A percentile compares a stretch with the other conserved stretches of the same genome.
Evolutionary conservation across 73 alveolate species (phyloP).

Genomic region (Breviolum minutum): DNA sequence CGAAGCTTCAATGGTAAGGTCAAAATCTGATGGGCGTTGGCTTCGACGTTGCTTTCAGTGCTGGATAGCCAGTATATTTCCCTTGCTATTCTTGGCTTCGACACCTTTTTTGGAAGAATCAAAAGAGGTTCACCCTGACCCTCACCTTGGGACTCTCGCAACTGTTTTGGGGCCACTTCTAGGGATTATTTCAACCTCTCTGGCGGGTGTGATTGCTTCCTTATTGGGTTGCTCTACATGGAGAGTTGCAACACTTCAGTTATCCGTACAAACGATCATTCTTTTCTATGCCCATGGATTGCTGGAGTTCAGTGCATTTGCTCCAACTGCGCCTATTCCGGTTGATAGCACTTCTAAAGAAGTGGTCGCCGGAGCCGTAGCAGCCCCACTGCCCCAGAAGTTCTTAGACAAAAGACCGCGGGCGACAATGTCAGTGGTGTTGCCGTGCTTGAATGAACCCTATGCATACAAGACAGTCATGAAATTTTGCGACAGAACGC

Average conservation of each 20-base stretch:
- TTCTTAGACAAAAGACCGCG: background rate
- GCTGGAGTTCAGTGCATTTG: background rate
- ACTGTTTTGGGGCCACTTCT: constrained; percentile 21
- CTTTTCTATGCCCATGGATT: background rate
- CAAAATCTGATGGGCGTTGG: constrained; percentile 31
- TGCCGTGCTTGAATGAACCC: constrained; percentile 92
- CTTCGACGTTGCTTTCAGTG: constrained; percentile 39
- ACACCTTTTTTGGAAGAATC: background rate
- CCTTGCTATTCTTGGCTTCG: constrained; percentile 39
- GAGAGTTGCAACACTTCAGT: constrained; percentile 8
- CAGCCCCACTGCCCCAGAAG: background rate
- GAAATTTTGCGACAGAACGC: constrained; percentile 78
- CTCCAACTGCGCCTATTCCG: background rate
- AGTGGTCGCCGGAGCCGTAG: background rate
- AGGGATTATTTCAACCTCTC: constrained; percentile 20
- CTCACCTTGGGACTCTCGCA: constrained; percentile 13
- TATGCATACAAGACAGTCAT: constrained; percentile 76
- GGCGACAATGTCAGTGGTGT: constrained; percentile 52
- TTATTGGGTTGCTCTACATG: constrained; percentile 30
- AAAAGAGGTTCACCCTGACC: background rate
- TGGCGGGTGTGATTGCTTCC: constrained; percentile 21
- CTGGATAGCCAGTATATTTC: constrained; percentile 31
- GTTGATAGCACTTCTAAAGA: background rate
- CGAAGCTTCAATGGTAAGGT: background rate
- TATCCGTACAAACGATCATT: background rate